Evolutionary conservation across 148 eudicot genomes (phyloP).

Genomic region (Camellia lanceoleosa): DNA sequence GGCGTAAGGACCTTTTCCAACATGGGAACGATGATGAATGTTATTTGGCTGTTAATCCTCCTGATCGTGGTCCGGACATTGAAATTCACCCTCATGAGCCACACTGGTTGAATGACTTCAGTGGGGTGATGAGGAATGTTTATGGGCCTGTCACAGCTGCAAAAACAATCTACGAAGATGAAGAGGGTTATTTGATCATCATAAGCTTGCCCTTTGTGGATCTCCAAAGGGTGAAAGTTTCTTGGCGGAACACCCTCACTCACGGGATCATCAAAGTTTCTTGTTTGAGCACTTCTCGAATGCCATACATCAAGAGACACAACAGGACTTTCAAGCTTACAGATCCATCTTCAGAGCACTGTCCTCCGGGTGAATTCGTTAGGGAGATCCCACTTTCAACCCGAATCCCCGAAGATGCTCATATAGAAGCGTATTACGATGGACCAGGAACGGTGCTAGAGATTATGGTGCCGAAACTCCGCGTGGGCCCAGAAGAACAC

Average conservation of each 20-base stretch:
- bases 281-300: constrained; percentile 43
- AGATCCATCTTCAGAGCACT: constrained; percentile 53
- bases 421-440: constrained; percentile 54
- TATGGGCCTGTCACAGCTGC: constrained; percentile 60
- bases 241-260: constrained; percentile 53
- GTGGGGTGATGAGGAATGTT: constrained; percentile 45
- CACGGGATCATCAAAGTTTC: constrained; percentile 53
- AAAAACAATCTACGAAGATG: constrained; percentile 52
- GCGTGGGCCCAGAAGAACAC: constrained; percentile 48
- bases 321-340: constrained; percentile 49
- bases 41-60: constrained; percentile 32
- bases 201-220: constrained; percentile 56
- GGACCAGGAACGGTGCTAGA: constrained; percentile 44
- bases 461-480: constrained; percentile 57
- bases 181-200: constrained; percentile 41
- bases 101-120: constrained; percentile 43
- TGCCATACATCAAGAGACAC: constrained; percentile 41
- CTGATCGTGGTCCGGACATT: constrained; percentile 24
- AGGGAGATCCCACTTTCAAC: constrained; percentile 54
- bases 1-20: constrained; percentile 38
- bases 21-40: constrained; percentile 37
- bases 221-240: constrained; percentile 51
- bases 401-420: constrained; percentile 59
- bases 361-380: constrained; percentile 59
- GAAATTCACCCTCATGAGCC: constrained; percentile 38